Base-by-base conservation (phyloP, 2,329 filamentous ascomycete genomes). In the Diaporthe velutina region DNA sequence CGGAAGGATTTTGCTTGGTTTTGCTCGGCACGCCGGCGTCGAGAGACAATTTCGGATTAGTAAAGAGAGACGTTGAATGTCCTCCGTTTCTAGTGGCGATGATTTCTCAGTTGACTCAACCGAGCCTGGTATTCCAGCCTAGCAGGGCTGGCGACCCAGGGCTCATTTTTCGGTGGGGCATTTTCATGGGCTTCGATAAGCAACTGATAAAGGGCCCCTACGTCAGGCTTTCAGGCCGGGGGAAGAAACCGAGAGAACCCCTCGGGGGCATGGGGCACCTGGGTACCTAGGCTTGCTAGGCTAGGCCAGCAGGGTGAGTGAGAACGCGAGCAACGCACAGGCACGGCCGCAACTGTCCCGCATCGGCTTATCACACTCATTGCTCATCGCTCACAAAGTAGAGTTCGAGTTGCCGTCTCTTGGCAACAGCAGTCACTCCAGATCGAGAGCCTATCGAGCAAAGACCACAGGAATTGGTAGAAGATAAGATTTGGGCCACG, bases 81-180 rank as follows among this genome's bases (percentile, higher is more conserved):
- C 25, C 45, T 25, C n/a, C 28, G 38, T 30, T 52, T 60, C 35
- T 58, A 50, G 74, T 74, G 74, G 71, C 71, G 67, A 75, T 75
- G 71, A 75, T 67, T 74, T 74, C 71, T 75, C 58, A 70, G 30
- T 71, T 52, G 64, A 52, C 64, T 67, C 45, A 15, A 52, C 30
- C 15, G 8, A 33, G 45, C 22, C 45, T 38, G 13, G 22, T 48
- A 13, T 1, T 40, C 55, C 33, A 60, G n/a, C 33, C 42, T 15
- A 25, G 55, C 28, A 38, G 7, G 42, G 17, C 61, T 19, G 42
- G 28, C 42, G 33, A 8, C 13, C 58, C 38, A 67, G 54, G 48
- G 58, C 54, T 60, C 55, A 73, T 57, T 75, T 75, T 75, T 75
- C 70, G 50, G 74, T 58, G 71, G 74, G 74, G 74, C 55, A 58